Conservation (phyloP, 257 asterid species). For the Ophiorrhiza pumila region DNA sequence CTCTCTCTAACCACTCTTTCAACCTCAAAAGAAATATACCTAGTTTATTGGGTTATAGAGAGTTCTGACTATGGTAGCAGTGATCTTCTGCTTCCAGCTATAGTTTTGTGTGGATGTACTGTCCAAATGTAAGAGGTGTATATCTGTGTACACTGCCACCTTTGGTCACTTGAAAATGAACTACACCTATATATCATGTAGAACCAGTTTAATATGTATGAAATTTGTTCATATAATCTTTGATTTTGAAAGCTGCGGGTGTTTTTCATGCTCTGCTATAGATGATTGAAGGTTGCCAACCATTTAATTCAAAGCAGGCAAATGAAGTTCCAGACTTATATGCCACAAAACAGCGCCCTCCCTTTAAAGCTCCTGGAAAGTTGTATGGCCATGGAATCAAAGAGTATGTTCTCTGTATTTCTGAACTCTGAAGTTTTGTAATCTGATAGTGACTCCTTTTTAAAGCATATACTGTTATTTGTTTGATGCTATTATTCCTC, state of each 20-base stretch:
- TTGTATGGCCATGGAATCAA: constrained; percentile 76
- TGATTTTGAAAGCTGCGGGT: constrained; percentile 11
- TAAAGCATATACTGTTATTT: background rate
- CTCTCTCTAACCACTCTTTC: background rate
- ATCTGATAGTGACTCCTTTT: background rate
- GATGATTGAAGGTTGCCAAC: constrained; percentile 94
- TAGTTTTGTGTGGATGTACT: background rate
- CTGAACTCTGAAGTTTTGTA: background rate
- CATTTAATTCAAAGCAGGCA: constrained; percentile 57
- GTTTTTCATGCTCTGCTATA: constrained; percentile 25
- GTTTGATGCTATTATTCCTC: background rate
- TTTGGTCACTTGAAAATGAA: background rate
- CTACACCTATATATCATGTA: background rate
- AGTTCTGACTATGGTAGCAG: too few relatives aligned
- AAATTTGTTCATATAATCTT: background rate
- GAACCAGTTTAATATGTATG: background rate
- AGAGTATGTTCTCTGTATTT: constrained; percentile 46
- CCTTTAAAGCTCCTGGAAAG: constrained; percentile 67
- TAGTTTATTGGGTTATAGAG: too few relatives aligned
- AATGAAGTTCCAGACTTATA: constrained; percentile 56
- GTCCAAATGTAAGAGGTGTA: background rate
- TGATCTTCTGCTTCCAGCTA: background rate
- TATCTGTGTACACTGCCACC: background rate
- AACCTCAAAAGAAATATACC: too few relatives aligned
- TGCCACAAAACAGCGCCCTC: constrained; percentile 73